These are phyloP conservation scores for Pinus tabuliformis DNA, from an alignment of 75 land plant species.

Conservation along the genomic window DNA sequence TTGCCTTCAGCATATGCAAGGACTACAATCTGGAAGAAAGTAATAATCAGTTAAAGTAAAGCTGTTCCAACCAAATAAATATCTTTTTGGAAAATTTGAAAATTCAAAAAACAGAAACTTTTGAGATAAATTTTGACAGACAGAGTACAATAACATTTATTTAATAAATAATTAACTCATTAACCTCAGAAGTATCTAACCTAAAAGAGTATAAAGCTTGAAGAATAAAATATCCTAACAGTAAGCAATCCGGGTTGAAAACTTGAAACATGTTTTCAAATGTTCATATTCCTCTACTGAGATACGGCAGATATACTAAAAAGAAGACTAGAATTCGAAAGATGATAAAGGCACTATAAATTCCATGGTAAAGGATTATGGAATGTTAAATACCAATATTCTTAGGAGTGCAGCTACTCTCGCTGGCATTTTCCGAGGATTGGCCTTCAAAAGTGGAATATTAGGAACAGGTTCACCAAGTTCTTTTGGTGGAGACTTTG, in stretches of 20 bases:
- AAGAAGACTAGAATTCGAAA: neutral
- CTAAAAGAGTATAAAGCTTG: neutral
- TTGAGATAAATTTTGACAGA: neutral
- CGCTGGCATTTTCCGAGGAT: slow-evolving; percentile 55
- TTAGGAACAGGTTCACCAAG: slow-evolving; percentile 31
- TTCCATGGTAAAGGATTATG: neutral
- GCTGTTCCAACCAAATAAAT: neutral
- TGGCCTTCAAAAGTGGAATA: slow-evolving; percentile 58
- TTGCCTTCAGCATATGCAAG: neutral
- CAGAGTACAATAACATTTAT: neutral
- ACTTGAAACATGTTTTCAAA: too few relatives aligned
- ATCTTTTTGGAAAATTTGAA: neutral
- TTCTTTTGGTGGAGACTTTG: slow-evolving; percentile 59
- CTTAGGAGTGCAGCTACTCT: slow-evolving; percentile 75
- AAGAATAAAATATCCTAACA: neutral
- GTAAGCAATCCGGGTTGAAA: too few relatives aligned
- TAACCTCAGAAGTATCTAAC: neutral
- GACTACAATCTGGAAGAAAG: neutral
- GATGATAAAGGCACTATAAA: neutral
- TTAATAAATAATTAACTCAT: neutral
- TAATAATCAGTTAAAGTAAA: neutral
- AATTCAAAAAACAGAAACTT: neutral
- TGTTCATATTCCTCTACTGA: neutral
- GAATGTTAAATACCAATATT: slow-evolving; percentile 61
- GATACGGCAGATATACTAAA: neutral